Percentiles rank a stretch among this genome's conserved stretches.
These are phyloP conservation scores for Kwoniella dejecticola DNA, from an alignment of 768 basidiomycete species.

Conservation along the genomic window DNA sequence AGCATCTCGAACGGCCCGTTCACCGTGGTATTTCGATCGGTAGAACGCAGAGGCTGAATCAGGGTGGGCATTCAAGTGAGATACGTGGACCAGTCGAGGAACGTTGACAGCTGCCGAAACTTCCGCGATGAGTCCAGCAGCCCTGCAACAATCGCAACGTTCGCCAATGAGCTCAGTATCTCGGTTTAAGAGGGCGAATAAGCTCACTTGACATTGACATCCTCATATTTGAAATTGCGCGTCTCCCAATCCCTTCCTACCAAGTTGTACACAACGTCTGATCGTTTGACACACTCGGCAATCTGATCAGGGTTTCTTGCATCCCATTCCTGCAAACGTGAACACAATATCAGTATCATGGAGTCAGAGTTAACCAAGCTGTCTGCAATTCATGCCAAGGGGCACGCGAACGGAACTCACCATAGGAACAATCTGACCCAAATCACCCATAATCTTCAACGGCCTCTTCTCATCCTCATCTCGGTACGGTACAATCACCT, in stretches of 20 bases:
- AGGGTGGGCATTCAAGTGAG: slow-evolving; percentile 85
- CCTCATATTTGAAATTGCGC: slow-evolving; percentile 83
- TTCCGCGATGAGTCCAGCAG: slow-evolving; percentile 81
- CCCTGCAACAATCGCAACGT: slow-evolving; percentile 48
- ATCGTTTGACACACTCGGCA: slow-evolving; percentile 88
- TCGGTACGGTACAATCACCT: slow-evolving; percentile 91
- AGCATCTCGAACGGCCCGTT: slow-evolving; percentile 76
- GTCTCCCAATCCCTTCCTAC: slow-evolving; percentile 93
- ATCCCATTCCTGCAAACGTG: slow-evolving; percentile 80
- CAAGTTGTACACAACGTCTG: slow-evolving; percentile 95
- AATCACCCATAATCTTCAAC: slow-evolving; percentile 89
- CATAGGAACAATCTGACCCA: slow-evolving; percentile 94
- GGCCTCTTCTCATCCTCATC: slow-evolving; percentile 90
- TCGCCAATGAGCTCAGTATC: background rate
- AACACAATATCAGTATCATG: background rate
- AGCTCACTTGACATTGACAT: slow-evolving; percentile 68
- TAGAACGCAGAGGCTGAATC: slow-evolving; percentile 81
- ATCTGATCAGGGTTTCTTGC: slow-evolving; percentile 86
- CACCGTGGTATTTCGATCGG: slow-evolving; percentile 84
- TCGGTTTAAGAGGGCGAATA: background rate
- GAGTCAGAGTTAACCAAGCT: too few relatives aligned
- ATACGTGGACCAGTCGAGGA: slow-evolving; percentile 85
- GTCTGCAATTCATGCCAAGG: too few relatives aligned
- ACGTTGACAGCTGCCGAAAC: slow-evolving; percentile 77
- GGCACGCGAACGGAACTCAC: too few relatives aligned